Evolutionary conservation across 1,284 basidiomycete species (phyloP), one percentile per base, ranked within the genome.

Genomic region (Lentinus polychrous): DNA sequence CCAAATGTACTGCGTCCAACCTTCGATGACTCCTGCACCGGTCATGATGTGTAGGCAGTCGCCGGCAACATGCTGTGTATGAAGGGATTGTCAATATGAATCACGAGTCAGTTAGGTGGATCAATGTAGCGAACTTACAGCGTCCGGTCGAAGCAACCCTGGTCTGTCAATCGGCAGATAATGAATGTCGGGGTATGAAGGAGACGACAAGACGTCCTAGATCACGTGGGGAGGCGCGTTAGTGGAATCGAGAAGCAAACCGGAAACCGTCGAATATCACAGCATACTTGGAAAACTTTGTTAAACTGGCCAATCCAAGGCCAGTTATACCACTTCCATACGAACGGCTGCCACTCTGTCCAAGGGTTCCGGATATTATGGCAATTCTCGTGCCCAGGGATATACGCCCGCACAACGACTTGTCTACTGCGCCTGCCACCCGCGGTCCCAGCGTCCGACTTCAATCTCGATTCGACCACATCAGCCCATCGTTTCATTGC

Each of bases 1-100:
- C 74, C 74, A 79, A 43, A 82, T 76, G 49, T 79, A 81, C 51
- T 77, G 72, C 4, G 78, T 71, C 78, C 79, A 81, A 1, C 78
- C 76, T 59, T 82, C 80, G 10, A 81, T 63, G 33, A 81, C 76
- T 8, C 79, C 79, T 5, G 74, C 60, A 22, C 79, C 79, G 0
- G 74, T 62, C 66, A 81, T 69, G 43, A 81, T 72, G 44, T 81
- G 79, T 7, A 82, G 63, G 53, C 79, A 81, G 57, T 81, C 79
- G 3, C 73, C 67, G 11, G 71, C 55, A 1, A 71, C 61, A 51
- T 81, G 79, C 76, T 79, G 52, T 11, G 50, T 23, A 31, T n/a
- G 27, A 8, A 48, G 51, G 14, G 18, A 31, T 14, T n/a, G n/a
- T n/a, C n/a, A n/a, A n/a, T n/a, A n/a, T n/a, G n/a, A n/a, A n/a